Conservation (phyloP, 495 filamentous ascomycete genomes). For the Ramalina intermedia region DNA sequence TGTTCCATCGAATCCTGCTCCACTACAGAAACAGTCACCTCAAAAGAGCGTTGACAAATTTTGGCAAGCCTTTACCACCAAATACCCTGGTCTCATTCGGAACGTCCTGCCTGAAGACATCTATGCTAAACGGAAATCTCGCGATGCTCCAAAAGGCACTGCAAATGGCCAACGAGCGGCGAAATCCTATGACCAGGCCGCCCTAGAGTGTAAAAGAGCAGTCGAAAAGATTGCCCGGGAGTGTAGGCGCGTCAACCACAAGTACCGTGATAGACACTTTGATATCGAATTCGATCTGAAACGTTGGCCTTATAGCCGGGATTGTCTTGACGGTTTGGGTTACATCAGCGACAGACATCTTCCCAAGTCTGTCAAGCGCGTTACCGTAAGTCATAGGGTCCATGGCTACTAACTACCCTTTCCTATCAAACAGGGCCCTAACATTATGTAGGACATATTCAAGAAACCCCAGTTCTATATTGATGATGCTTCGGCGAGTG, state of each 20-base stretch:
- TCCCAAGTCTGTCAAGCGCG: slow-evolving; percentile 50
- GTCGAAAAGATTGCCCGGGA: slow-evolving; percentile 73
- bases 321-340: slow-evolving; percentile 51
- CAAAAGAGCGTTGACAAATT: slow-evolving; percentile 63
- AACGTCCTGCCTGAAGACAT: slow-evolving; percentile 61
- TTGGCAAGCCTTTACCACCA: slow-evolving; percentile 63
- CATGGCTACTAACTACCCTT: neutral
- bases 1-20: slow-evolving; percentile 1
- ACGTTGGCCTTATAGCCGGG: slow-evolving; percentile 26
- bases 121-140: slow-evolving; percentile 47
- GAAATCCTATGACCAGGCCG: slow-evolving; percentile 60
- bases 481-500: slow-evolving; percentile 68
- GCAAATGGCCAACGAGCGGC: slow-evolving; percentile 41
- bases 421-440: neutral
- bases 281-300: slow-evolving; percentile 75
- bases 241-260: slow-evolving; percentile 73
- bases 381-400: slow-evolving; percentile 28
- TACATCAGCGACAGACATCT: slow-evolving; percentile 27
- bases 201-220: slow-evolving; percentile 50
- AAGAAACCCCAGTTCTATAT: slow-evolving; percentile 74
- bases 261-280: slow-evolving; percentile 81
- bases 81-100: slow-evolving; percentile 41
- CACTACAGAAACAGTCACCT: slow-evolving; percentile 43
- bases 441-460: slow-evolving; percentile 54
- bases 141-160: slow-evolving; percentile 34